phyloP scores from a whole-genome alignment of 192 early-diverging fungal species.

The Coemansia sp. region DNA sequence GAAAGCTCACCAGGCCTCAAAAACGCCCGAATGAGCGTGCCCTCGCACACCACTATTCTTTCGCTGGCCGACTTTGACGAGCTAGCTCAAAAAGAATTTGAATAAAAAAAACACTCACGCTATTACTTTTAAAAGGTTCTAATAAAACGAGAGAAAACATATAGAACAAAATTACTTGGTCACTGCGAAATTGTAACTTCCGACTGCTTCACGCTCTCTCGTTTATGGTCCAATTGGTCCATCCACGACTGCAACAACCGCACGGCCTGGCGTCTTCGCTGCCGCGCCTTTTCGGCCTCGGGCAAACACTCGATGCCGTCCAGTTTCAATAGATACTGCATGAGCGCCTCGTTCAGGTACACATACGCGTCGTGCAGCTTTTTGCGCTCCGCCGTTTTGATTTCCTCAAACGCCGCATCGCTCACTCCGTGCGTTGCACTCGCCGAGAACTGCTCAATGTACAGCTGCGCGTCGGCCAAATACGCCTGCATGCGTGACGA shows the following conservation, averaged over 20 bases:
- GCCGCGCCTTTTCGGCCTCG: conserved; percentile 67
- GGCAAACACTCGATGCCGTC: conserved; percentile 70
- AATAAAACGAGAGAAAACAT: conserved; percentile 1
- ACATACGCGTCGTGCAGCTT: conserved; percentile 65
- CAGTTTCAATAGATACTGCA: conserved; percentile 74
- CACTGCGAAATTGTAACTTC: conserved; percentile 48
- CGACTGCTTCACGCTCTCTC: conserved; percentile 58
- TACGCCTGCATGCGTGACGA: conserved; percentile 53
- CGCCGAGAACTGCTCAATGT: conserved; percentile 45
- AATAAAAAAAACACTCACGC: not conserved
- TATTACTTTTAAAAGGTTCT: not conserved
- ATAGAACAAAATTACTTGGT: not conserved
- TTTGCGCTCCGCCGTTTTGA: conserved; percentile 55
- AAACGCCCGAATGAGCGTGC: conserved; percentile 15
- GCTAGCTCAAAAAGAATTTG: conserved; percentile 9
- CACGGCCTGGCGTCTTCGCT: conserved; percentile 71
- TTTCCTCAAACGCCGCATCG: conserved; percentile 39
- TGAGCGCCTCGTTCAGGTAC: conserved; percentile 66
- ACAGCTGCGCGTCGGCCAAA: conserved; percentile 48
- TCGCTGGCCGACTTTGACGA: conserved; percentile 32
- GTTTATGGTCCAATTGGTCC: conserved; percentile 72
- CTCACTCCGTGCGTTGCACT: conserved; percentile 26
- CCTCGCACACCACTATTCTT: conserved; percentile 6
- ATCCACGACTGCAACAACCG: conserved; percentile 67
- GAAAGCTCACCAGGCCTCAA: conserved; percentile 31